These are phyloP conservation scores for Saccharomycopsis sp. DNA, from an alignment of 805 yeast genomes.

Conservation along the genomic window DNA sequence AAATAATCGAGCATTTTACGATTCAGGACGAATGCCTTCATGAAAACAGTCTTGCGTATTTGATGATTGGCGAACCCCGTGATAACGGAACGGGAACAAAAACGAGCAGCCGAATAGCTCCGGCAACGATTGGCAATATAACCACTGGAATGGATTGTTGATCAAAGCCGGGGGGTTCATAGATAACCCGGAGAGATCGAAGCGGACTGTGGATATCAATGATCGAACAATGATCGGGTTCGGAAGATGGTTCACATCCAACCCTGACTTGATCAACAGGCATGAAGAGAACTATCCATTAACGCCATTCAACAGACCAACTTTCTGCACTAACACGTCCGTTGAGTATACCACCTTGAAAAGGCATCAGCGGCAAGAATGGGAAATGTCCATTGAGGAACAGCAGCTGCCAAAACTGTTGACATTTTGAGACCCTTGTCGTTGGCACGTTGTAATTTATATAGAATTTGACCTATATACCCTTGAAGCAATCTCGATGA, in stretches of 20 bases:
- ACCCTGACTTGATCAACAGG: background rate
- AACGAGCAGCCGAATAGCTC: background rate
- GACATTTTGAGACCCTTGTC: background rate
- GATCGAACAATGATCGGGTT: background rate
- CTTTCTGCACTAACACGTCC: background rate
- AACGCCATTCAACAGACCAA: background rate
- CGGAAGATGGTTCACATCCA: background rate
- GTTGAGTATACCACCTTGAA: background rate
- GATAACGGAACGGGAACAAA: background rate
- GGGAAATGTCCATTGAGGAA: background rate
- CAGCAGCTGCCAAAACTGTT: background rate
- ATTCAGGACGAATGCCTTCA: too few species aligned
- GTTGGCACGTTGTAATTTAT: background rate
- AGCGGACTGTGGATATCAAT: background rate
- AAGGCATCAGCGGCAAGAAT: background rate
- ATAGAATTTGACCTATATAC: too few species aligned
- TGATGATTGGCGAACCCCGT: background rate
- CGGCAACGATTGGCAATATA: background rate
- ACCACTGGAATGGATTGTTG: background rate
- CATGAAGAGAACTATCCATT: background rate
- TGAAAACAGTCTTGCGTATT: background rate
- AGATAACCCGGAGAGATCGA: background rate
- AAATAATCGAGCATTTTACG: background rate
- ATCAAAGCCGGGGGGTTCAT: background rate
- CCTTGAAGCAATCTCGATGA: too few species aligned